Conservation (phyloP, 73 alveolate species). For the Paramecium biaurelia region DNA sequence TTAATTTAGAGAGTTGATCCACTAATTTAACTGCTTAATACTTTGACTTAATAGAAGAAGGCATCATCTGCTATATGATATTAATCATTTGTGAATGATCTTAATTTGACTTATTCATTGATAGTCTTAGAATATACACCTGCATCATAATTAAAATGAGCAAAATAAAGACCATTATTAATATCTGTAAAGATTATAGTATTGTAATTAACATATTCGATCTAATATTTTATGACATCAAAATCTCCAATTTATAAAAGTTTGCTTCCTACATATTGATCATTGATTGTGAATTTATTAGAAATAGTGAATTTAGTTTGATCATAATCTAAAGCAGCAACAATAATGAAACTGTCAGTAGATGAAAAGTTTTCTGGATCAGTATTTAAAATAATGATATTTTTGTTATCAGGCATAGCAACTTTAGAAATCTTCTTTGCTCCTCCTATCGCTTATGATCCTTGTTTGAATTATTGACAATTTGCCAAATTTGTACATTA, state of each 20-base stretch:
- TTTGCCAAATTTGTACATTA: neutral
- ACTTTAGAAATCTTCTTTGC: neutral
- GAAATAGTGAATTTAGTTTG: neutral
- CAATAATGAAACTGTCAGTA: neutral
- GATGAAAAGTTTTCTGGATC: conserved; percentile 2
- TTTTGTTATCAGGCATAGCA: neutral
- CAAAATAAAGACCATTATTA: neutral
- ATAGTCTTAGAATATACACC: neutral
- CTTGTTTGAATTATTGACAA: neutral
- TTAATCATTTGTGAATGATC: neutral
- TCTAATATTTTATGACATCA: neutral
- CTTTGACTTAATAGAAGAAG: neutral
- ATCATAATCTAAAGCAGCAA: neutral
- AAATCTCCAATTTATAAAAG: neutral
- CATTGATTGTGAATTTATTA: neutral
- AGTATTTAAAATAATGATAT: neutral
- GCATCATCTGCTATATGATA: conserved; percentile 12
- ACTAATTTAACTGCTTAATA: neutral
- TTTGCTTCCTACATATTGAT: neutral
- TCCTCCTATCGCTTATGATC: neutral
- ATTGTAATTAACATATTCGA: neutral
- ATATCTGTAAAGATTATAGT: neutral
- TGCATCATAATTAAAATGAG: neutral
- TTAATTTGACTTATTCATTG: neutral
- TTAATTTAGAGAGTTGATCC: neutral